phyloP scores from a whole-genome alignment of 345 rosid genomes.

The Eucalyptus sideroxylon region DNA sequence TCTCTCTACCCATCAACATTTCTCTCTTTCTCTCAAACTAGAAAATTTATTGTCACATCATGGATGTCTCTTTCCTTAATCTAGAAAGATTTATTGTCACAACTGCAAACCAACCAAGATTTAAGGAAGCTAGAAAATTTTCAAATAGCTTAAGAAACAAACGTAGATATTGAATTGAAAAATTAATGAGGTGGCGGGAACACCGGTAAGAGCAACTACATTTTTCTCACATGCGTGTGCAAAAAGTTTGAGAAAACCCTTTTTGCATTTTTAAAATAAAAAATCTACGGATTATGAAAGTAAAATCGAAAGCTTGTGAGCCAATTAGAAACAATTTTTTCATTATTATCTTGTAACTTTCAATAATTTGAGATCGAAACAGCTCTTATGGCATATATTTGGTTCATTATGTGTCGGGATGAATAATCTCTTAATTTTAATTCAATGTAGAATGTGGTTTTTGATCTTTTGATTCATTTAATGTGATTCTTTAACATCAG shows the following conservation, averaged over 20 bases:
- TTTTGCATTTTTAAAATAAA: background rate
- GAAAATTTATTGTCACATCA: too few species aligned
- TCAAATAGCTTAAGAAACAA: background rate
- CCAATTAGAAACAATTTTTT: background rate
- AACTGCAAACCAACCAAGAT: background rate
- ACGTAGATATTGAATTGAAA: background rate
- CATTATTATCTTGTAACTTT: too few species aligned
- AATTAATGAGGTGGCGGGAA: background rate
- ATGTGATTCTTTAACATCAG: accelerated
- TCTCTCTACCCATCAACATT: background rate
- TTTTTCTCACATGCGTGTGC: background rate
- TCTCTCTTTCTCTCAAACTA: background rate
- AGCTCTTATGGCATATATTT: too few species aligned
- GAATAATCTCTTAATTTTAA: too few species aligned
- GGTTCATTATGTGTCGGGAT: too few species aligned
- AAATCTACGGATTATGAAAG: too few species aligned
- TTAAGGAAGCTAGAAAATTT: too few species aligned
- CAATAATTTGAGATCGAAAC: too few species aligned
- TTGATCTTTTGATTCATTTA: too few species aligned
- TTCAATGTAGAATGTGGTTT: too few species aligned
- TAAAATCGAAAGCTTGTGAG: too few species aligned
- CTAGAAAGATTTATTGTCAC: background rate
- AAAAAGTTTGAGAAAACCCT: background rate
- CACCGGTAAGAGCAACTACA: background rate
- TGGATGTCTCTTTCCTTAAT: too few species aligned